Conservation (phyloP, 257 asterid species). For the Solanum lignicaule region DNA sequence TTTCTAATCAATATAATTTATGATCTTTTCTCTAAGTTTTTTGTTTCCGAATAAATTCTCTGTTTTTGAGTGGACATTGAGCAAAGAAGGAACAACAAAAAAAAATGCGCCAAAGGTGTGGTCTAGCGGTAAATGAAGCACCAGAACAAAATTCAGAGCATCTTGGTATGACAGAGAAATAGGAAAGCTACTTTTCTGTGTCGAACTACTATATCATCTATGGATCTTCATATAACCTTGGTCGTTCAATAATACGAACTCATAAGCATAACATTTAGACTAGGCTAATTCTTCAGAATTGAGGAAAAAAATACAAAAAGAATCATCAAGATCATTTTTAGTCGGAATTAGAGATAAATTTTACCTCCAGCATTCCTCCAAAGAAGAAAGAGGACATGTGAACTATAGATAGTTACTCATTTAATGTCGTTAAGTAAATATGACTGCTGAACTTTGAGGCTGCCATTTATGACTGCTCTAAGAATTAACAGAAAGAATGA, state of each 20-base stretch:
- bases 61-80: not conserved
- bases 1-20: not conserved
- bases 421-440: no score
- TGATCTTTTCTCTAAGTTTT: not conserved
- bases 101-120: not conserved
- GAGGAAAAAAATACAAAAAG: not conserved
- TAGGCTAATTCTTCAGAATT: not conserved
- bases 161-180: not conserved
- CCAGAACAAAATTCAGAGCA: not conserved
- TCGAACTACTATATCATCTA: not conserved
- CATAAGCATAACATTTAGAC: not conserved
- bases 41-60: not conserved
- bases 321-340: not conserved
- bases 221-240: not conserved
- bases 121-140: not conserved
- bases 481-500: not conserved
- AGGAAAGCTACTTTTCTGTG: not conserved
- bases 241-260: not conserved
- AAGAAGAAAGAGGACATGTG: slow-evolving; percentile 47
- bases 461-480: not conserved
- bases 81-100: not conserved
- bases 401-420: slow-evolving; percentile 3
- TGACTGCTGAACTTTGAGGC: not conserved
- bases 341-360: not conserved
- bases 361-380: not conserved